Base-by-base conservation (phyloP, 2,329 filamentous ascomycete species). In the Cladosporium phlei region DNA sequence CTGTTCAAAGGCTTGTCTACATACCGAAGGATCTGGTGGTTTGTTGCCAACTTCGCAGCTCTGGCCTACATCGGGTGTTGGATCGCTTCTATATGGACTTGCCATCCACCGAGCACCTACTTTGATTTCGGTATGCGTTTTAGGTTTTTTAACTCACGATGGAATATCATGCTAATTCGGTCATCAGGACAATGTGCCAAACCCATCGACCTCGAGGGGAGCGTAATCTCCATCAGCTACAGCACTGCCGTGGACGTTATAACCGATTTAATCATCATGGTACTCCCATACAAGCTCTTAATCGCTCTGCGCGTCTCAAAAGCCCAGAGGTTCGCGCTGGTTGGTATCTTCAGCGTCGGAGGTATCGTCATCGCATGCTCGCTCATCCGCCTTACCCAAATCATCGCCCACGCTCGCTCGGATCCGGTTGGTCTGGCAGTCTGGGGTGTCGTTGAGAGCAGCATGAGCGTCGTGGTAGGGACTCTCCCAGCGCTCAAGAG, bases 231-330 rank as follows among this genome's bases (percentile, higher is more conserved):
- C 3, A 38, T 46, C 34, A 30, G 34, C 27, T 46, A 46, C 34
- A 46, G 34, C 20, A 46, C 44, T 16, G 44, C 44, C 11, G 44
- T 46, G 12, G 44, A 46, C 27, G 35, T 46, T 3, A 8, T 38
- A 25, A 46, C 44, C 11, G 44, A 46, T 11, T 12, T 39, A 9
- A 46, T 46, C 34, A 46, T 46, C 34, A 46, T 46, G 44, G 44
- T 29, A 16, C 20, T 46, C 5, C 44, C 44, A 7, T 38, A 38
- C 44, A 44, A 35, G 22, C 34, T 46, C 4, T 11, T 46, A n/a
- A 38, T 27, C 9, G 30, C 35, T 11, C 32, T 44, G 4, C 29
- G 35, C 5, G 40, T 44, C 40, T 30, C 29, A 10, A 21, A 22
- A 20, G 30, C 40, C 1, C 40, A 44, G 9, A 14, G 30, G 20